These are phyloP conservation scores for Acanthamoeba quina DNA, from an alignment of 208 protist species.

Conservation along the genomic window DNA sequence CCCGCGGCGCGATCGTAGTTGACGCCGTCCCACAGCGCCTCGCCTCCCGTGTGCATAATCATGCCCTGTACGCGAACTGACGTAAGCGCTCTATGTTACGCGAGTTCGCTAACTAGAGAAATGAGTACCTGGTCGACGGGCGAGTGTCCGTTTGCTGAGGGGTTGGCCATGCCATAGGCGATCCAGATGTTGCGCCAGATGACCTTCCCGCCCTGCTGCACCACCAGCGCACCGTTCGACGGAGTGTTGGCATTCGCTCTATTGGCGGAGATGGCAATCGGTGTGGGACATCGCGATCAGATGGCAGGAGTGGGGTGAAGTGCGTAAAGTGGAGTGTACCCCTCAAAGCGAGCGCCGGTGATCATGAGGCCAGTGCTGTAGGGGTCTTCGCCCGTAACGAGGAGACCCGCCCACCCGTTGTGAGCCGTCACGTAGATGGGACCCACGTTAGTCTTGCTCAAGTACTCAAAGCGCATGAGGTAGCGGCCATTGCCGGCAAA, in stretches of 20 bases:
- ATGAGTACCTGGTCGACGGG: background rate
- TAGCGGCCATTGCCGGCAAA: background rate
- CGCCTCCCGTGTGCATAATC: background rate
- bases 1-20: background rate
- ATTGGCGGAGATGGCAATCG: background rate
- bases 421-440: background rate
- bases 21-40: background rate
- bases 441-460: background rate
- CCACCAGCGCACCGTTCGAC: background rate
- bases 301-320: no score
- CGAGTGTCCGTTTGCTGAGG: background rate
- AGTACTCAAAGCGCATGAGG: background rate
- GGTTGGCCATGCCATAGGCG: constrained; percentile 1
- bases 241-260: background rate
- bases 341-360: background rate
- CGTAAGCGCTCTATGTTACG: no score
- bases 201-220: background rate
- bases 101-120: no score
- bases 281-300: no score
- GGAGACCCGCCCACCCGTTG: background rate
- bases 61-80: background rate
- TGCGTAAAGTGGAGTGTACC: background rate
- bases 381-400: background rate
- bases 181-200: constrained; percentile 7
- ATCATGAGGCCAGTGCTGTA: background rate